Conservation (phyloP, 805 yeast species). For the Sugiyamaella smithiae region DNA sequence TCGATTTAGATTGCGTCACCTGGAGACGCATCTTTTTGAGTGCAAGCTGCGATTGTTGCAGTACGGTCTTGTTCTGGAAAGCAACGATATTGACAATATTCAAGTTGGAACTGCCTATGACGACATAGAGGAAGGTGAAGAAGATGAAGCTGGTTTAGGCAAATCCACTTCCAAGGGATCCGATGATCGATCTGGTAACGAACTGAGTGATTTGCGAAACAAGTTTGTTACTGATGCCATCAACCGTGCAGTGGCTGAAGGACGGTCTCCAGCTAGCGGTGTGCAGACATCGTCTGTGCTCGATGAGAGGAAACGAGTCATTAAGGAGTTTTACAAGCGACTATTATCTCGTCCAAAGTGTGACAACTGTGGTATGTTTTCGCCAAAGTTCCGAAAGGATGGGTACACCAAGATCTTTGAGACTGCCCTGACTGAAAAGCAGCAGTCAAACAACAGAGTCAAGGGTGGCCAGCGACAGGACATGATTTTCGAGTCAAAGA, state of each 20-base stretch:
- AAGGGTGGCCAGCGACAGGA: conserved; percentile 75
- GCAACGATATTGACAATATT: conserved; percentile 68
- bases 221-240: conserved; percentile 69
- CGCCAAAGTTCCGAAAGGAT: conserved; percentile 92
- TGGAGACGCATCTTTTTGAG: conserved; percentile 70
- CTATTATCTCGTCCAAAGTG: conserved; percentile 79
- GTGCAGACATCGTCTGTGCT: conserved; percentile 77
- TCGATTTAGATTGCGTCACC: conserved; percentile 64
- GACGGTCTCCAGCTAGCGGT: conserved; percentile 65
- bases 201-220: conserved; percentile 57
- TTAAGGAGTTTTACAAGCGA: conserved; percentile 71
- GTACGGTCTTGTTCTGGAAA: conserved; percentile 82
- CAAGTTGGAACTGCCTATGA: conserved; percentile 29
- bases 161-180: conserved; percentile 20
- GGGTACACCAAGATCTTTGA: conserved; percentile 93
- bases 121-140: conserved; percentile 49
- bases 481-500: conserved; percentile 47
- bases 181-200: conserved; percentile 38
- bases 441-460: conserved; percentile 68
- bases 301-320: conserved; percentile 74
- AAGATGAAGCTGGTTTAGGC: conserved; percentile 30
- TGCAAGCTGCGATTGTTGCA: conserved; percentile 81
- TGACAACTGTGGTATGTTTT: conserved; percentile 93
- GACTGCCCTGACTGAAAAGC: conserved; percentile 78
- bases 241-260: conserved; percentile 69